Base-by-base conservation (phyloP, 2,329 filamentous ascomycete species). In the Calonectria hawksworthii region DNA sequence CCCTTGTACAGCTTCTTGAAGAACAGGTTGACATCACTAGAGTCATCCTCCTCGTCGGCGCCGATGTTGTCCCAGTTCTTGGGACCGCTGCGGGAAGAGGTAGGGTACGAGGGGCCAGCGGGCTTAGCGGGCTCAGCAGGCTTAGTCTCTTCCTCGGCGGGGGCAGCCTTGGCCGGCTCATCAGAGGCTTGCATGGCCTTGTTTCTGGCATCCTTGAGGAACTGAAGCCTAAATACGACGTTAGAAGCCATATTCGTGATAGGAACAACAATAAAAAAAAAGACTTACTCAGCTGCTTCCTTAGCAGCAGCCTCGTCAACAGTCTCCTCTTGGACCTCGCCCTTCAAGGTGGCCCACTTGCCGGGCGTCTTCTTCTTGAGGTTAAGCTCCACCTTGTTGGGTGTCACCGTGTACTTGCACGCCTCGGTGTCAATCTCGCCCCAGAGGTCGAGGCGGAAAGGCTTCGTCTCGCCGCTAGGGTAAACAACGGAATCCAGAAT, bases 31-130 rank as follows among this genome's bases (percentile, higher is more conserved):
- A 96, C 92, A 34, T 94, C 91, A 75, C 90, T 89, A 16, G 90
- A 86, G 0, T 91, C 89, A 0, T 90, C 89, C 13, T 92, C 89
- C 1, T 90, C 89, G 0, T 88, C 87, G 0, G 82, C 84, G 0
- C 81, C 92, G 2, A 98, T 82, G 76, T 93, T 94, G 83, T 99
- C 97, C 97, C 97, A 99, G 85, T 99, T 91, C 86, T 98, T 98
- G 4, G 94, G 92, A 0, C 96, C 96, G 1, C 87, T 89, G 75
- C 93, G 93, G 16, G 96, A 97, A 0, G 96, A 98, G 0, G 96
- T 96, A 1, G 97, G 96, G 83, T 99, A 98, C 0, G 89, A 86
- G 0, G 94, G 94, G 21, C 68, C 83, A 18, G 36, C 73, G 69
- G 72, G 51, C 30, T 75, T 65, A 16, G 70, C 36, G 21, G 74